phyloP scores from a whole-genome alignment of 2,329 filamentous ascomycete genomes.

The Exophiala dermatitidis region DNA sequence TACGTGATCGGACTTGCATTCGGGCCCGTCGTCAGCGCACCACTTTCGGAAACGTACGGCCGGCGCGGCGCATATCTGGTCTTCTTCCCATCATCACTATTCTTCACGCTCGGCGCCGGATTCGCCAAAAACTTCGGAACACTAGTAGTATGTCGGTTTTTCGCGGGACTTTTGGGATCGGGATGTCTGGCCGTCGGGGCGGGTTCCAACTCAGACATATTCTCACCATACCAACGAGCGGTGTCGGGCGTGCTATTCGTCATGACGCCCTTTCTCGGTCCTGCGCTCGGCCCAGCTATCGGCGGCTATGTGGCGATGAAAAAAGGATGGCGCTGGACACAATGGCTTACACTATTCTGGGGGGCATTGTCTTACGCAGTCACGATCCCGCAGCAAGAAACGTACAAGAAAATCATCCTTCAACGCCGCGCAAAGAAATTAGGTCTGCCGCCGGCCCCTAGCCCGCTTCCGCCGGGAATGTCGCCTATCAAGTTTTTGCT shows the following conservation, averaged over 20 bases:
- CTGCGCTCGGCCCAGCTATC: constrained; percentile 60
- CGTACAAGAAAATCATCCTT: constrained; percentile 63
- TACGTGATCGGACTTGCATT: constrained; percentile 67
- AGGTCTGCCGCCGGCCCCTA: constrained; percentile 56
- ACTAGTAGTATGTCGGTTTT: constrained; percentile 65
- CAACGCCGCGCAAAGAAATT: constrained; percentile 45
- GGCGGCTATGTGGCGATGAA: constrained; percentile 60
- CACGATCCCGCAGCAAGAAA: constrained; percentile 54
- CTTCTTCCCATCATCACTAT: constrained; percentile 57
- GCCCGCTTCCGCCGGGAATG: constrained; percentile 58
- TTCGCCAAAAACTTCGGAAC: constrained; percentile 59
- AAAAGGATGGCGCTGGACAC: constrained; percentile 65
- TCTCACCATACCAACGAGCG: constrained; percentile 45
- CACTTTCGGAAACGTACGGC: constrained; percentile 64
- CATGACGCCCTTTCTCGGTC: constrained; percentile 59
- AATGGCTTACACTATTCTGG: constrained; percentile 60
- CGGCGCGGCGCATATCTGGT: constrained; percentile 63
- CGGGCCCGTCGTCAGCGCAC: constrained; percentile 65
- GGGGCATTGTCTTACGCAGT: constrained; percentile 55
- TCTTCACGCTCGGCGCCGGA: constrained; percentile 39
- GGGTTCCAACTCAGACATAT: constrained; percentile 61
- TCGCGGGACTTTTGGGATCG: constrained; percentile 65
- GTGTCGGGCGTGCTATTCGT: constrained; percentile 49
- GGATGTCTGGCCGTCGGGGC: constrained; percentile 62
- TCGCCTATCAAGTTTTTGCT: constrained; percentile 40